phyloP scores from a whole-genome alignment of 106 monocot genomes.

The Vanilla planifolia region DNA sequence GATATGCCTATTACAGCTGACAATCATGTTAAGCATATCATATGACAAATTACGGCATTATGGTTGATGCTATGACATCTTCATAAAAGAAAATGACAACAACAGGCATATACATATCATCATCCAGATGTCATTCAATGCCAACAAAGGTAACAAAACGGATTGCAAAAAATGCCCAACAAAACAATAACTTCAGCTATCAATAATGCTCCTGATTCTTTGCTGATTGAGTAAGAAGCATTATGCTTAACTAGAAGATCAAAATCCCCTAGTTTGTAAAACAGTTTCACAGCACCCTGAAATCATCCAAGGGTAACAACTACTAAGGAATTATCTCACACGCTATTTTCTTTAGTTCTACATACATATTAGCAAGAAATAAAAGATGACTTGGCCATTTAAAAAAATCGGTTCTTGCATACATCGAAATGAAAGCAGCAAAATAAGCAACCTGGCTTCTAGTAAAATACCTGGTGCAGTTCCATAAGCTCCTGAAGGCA shows the following conservation, averaged over 20 bases:
- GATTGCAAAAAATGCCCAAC: not conserved
- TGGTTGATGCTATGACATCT: too few relatives aligned
- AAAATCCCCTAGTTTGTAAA: not conserved
- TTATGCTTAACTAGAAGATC: not conserved
- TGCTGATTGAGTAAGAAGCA: too few relatives aligned
- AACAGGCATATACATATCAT: not conserved
- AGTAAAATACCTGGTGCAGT: constrained; percentile 82
- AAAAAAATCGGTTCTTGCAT: not conserved
- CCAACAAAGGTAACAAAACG: not conserved
- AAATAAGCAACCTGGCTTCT: not conserved
- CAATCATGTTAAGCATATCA: too few relatives aligned
- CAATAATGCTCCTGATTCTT: not conserved
- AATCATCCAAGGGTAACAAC: too few relatives aligned
- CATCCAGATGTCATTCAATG: not conserved
- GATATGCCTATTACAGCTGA: too few relatives aligned
- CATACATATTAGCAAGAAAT: not conserved
- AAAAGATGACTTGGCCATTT: not conserved
- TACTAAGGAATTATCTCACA: too few relatives aligned
- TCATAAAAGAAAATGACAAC: too few relatives aligned
- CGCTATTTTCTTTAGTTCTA: too few relatives aligned
- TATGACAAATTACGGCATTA: too few relatives aligned
- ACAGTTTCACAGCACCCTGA: too few relatives aligned
- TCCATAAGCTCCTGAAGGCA: constrained; percentile 99
- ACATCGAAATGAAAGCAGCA: not conserved
- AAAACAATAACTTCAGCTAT: not conserved